Evolutionary conservation across 1,284 basidiomycete species (phyloP), one percentile per base, ranked within the genome.

Genomic region (Malassezia globosa): DNA sequence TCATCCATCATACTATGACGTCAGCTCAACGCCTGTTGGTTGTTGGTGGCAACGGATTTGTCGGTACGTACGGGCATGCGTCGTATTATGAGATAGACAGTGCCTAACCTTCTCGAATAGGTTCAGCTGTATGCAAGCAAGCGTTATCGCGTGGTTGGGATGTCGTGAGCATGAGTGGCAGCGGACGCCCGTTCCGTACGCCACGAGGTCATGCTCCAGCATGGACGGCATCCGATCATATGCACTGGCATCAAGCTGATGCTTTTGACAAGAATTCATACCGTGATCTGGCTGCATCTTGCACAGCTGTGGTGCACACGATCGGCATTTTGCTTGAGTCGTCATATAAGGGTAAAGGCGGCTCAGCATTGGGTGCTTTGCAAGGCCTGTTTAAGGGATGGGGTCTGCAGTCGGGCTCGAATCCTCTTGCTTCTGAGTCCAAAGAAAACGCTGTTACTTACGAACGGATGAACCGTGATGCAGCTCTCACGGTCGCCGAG

Each of bases 11-110:
- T 13, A 16, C 29, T 5, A 3, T 37, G 35, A 13, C 35, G 35
- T 18, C 16, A 13, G n/a, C 10, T 8, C 35, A 31, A 16, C 29
- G 35, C 6, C 24, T 69, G 7, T 52, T 68, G 11, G 87, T 95
- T 25, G 80, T 94, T 1, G 90, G 90, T 16, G 89, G 89, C 25
- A 94, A 94, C 72, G 89, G 90, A 11, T 95, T 92, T 75, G 81
- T 95, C 58, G 89, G 87, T 85, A 60, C 54, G 76, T 46, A 8
- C n/a, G 8, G 11, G 25, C 13, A n/a, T n/a, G n/a, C n/a, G n/a
- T n/a, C n/a, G n/a, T n/a, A n/a, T n/a, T n/a, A n/a, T n/a, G n/a
- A n/a, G n/a, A n/a, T n/a, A n/a, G n/a, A n/a, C n/a, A n/a, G n/a
- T n/a, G n/a, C n/a, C n/a, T n/a, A n/a, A n/a, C n/a, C n/a, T n/a